Base-by-base conservation (phyloP, 2,329 filamentous ascomycete species). In the Diaporthe sp. region DNA sequence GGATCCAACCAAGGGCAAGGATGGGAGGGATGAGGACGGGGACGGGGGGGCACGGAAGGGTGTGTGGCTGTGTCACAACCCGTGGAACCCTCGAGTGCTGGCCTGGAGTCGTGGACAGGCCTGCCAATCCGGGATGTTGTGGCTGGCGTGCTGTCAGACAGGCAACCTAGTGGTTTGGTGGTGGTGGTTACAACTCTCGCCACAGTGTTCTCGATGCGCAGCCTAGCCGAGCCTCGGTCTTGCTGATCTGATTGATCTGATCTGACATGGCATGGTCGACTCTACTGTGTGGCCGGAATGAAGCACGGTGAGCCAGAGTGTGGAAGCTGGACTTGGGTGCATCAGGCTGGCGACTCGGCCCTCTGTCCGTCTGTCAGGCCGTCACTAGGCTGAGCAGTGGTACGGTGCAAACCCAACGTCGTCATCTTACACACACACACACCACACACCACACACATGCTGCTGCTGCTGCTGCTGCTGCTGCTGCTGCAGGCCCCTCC, bases 341-440 rank as follows among this genome's bases (percentile, higher is more conserved):
- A n/a, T n/a, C n/a, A n/a, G n/a, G n/a, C n/a, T n/a, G n/a, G n/a
- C n/a, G n/a, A n/a, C 35, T 37, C 35, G 7, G n/a, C 25, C n/a
- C 7, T 37, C 50, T 56, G 47, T 30, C 50, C 25, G 27, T 44
- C 42, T 39, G 13, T 44, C 27, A 50, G 66, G 47, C 56, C 37
- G 66, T 58, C 39, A 58, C 66, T 66, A 19, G 58, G 27, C n/a
- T 30, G 58, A 35, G 58, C 58, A 44, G 37, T 25, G 66, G 70
- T 17, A 42, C 42, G 32, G 39, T 66, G 19, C 15, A 47, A 30
- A 65, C 19, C 66, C 55, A 71, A 66, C 59, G 73, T 74, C 73
- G 73, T 74, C 73, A 74, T 74, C 73, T 56, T 68, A 74, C 69
- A 74, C 51, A 55, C 39, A 59, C 56, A 42, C 22, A 35, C 56